Evolutionary conservation across 768 basidiomycete species (phyloP), one percentile per base, ranked within the genome.

Genomic region (Hydnomerulius pinastri): DNA sequence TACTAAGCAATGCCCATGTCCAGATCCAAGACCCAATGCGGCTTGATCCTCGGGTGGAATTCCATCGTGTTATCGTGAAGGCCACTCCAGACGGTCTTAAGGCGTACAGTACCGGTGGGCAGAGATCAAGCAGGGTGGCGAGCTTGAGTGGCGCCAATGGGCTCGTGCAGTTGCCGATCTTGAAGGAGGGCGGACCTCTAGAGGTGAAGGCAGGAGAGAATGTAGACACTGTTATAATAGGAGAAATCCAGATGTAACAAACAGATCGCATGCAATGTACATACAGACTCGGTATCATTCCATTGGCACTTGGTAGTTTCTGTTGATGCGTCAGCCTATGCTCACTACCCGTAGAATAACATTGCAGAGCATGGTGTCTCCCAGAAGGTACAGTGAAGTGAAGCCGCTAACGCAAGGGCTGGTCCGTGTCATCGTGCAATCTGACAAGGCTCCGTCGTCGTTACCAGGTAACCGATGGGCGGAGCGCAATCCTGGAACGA

Each of bases 61-160:
- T 90, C 67, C 92, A 95, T 66, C 85, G 92, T 5, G 91, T 86
- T 3, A 58, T 81, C 13, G 74, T 94, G 32, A 69, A 70, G n/a
- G 71, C 76, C 1, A 54, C 57, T 0, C 45, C 60, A 4, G 66
- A 68, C 24, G 78, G 78, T 7, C 71, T 91, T 46, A 75, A 74
- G 48, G 92, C 90, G 2, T 80, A 75, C 56, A 92, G 86, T 47
- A 95, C 92, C 0, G 92, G 93, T 20, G 90, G 91, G 0, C 93
- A 96, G 64, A 75, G 92, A 6, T 92, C 91, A 15, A 90, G 87
- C 60, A 76, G 90, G 20, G 85, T 87, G 4, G 86, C 86, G 11
- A 93, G 91, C 57, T 60, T 96, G 42, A 83, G 78, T 35, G 86
- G 86, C 2, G 90, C 91, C 13, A 93, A 94, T 64, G 92, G 84